Percentiles rank a stretch among this genome's conserved stretches.
Conservation (phyloP, 139 green algal species). For the Chlorella sp. region DNA sequence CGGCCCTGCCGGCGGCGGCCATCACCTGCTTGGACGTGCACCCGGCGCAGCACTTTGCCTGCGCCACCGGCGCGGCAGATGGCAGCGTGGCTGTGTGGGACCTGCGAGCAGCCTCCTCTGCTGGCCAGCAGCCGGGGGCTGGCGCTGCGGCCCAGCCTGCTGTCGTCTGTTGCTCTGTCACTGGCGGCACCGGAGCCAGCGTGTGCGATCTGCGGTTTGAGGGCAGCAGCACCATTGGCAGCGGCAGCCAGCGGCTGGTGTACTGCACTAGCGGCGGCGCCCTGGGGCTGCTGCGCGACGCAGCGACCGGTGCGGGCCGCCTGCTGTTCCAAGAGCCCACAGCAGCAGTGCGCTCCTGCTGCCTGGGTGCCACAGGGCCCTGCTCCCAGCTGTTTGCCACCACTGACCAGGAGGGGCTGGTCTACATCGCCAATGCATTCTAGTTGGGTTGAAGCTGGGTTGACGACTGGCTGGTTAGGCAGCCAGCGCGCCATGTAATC, state of each 20-base stretch:
- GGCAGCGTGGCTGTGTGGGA: slow-evolving; percentile 33
- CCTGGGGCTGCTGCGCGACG: slow-evolving; percentile 19
- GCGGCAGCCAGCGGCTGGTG: slow-evolving; percentile 22
- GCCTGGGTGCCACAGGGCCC: slow-evolving; percentile 1
- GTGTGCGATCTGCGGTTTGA: slow-evolving; percentile 29
- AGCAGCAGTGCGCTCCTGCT: slow-evolving; percentile 11
- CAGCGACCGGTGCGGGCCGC: neutral
- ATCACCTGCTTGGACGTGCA: slow-evolving; percentile 37
- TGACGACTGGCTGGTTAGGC: too few relatives aligned
- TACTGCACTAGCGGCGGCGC: slow-evolving; percentile 27
- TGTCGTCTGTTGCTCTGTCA: slow-evolving; percentile 6
- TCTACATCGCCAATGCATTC: slow-evolving; percentile 29
- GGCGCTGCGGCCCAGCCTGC: neutral
- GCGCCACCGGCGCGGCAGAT: neutral
- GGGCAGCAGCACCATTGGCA: slow-evolving; percentile 17
- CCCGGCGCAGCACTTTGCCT: slow-evolving; percentile 23
- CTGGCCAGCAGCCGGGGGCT: neutral
- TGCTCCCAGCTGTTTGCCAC: slow-evolving; percentile 20
- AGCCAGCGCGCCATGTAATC: too few relatives aligned
- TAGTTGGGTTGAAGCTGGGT: neutral
- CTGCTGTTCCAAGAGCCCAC: slow-evolving; percentile 29
- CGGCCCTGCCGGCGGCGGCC: neutral
- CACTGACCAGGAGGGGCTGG: slow-evolving; percentile 25
- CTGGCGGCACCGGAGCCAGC: neutral
- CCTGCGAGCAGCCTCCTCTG: neutral